A percentile compares a stretch with the other conserved stretches of the same genome.
phyloP scores from a whole-genome alignment of 2,329 filamentous ascomycete species.

The Ophiocordyceps australis region DNA sequence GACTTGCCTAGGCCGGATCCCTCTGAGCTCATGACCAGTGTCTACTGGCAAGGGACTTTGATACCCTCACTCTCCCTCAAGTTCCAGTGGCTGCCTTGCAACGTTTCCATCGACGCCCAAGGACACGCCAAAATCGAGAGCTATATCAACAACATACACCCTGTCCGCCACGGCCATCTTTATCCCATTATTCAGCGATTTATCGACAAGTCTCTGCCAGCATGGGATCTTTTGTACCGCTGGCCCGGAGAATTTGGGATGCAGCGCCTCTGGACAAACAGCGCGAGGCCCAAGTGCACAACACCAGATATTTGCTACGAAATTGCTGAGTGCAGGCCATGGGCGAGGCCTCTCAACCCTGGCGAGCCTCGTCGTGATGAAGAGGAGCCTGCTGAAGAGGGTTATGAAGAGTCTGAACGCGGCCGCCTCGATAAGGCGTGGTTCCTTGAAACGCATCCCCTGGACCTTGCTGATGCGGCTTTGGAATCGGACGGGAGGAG shows the following conservation, averaged over 20 bases:
- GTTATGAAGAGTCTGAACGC: neutral
- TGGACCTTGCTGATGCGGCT: constrained; percentile 4
- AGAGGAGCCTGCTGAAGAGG: constrained; percentile 5
- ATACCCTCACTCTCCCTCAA: neutral
- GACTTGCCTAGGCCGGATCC: constrained; percentile 6
- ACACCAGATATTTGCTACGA: constrained; percentile 5
- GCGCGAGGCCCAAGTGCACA: constrained; percentile 6
- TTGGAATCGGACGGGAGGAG: too few relatives aligned
- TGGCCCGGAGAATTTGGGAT: constrained; percentile 4
- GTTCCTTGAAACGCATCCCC: constrained; percentile 10
- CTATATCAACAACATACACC: constrained; percentile 1
- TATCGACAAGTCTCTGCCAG: neutral
- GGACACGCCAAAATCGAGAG: constrained; percentile 19
- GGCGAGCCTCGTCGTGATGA: constrained; percentile 7
- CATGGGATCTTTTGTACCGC: neutral
- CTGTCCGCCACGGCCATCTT: neutral
- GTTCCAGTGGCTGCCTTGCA: constrained; percentile 30
- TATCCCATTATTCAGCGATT: neutral
- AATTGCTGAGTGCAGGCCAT: constrained; percentile 3
- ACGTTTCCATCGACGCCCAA: constrained; percentile 21
- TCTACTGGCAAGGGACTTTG: neutral
- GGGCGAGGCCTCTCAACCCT: constrained; percentile 7
- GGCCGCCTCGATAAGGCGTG: constrained; percentile 4
- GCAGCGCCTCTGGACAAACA: neutral
- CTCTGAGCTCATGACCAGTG: neutral